Percentiles rank a stretch among this genome's conserved stretches.
These are phyloP conservation scores for Hericium rajendrae DNA, from an alignment of 768 basidiomycete genomes.

Conservation along the genomic window DNA sequence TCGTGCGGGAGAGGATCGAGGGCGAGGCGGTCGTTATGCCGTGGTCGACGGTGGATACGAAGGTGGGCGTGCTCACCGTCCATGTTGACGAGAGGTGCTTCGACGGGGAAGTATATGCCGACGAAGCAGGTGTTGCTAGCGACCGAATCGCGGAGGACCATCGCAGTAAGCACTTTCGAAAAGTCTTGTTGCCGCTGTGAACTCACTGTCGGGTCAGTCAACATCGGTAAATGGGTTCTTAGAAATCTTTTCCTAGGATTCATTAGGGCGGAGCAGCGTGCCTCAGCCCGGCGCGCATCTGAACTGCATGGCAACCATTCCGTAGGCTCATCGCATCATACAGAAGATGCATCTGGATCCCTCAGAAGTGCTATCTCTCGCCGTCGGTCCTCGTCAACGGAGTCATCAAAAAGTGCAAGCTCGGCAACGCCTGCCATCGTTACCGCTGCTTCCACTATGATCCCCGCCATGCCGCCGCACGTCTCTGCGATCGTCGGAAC, in stretches of 20 bases:
- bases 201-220: conserved; percentile 41
- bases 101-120: conserved; percentile 91
- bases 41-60: conserved; percentile 88
- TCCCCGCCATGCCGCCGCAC: conserved; percentile 50
- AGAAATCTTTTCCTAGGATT: conserved; percentile 79
- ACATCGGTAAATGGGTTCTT: conserved; percentile 86
- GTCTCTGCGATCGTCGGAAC: conserved; percentile 24
- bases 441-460: conserved; percentile 55
- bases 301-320: background rate
- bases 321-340: too few species aligned
- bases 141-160: conserved; percentile 66
- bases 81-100: conserved; percentile 85
- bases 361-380: conserved; percentile 4
- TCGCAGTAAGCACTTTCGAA: conserved; percentile 46
- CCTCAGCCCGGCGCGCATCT: conserved; percentile 17
- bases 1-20: conserved; percentile 85
- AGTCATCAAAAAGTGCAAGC: background rate
- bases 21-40: conserved; percentile 79
- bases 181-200: conserved; percentile 1
- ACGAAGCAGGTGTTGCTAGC: conserved; percentile 68
- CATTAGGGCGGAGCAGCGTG: conserved; percentile 55
- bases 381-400: conserved; percentile 18
- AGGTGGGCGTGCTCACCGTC: conserved; percentile 78
- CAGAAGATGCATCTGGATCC: too few species aligned
- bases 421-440: conserved; percentile 17